These are phyloP conservation scores for Pterula multifida DNA, from an alignment of 1,284 basidiomycete genomes.

Conservation along the genomic window DNA sequence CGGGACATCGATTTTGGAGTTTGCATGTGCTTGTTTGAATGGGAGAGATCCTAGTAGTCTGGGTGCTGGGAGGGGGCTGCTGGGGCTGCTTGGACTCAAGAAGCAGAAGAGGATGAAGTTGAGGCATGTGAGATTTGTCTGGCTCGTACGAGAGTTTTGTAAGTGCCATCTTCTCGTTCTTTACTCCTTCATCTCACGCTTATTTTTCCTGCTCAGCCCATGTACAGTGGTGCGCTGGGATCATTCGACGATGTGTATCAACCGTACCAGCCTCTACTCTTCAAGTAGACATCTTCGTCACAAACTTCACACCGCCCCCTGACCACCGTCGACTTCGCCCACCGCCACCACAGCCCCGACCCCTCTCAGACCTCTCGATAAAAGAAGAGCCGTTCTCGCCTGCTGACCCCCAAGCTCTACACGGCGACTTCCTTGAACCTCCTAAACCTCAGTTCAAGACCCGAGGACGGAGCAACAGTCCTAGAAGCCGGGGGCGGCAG, in stretches of 20 bases:
- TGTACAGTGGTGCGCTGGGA: conserved; percentile 70
- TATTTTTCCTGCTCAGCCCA: conserved; percentile 39
- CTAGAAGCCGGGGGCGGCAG: not conserved
- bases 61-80: conserved; percentile 29
- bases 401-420: conserved; percentile 3
- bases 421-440: conserved; percentile 3
- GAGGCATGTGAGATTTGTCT: conserved; percentile 64
- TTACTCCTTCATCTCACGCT: not conserved
- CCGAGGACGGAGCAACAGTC: not conserved
- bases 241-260: conserved; percentile 55
- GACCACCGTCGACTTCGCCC: conserved; percentile 4
- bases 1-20: conserved; percentile 62
- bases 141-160: conserved; percentile 79
- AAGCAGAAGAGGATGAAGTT: conserved; percentile 4
- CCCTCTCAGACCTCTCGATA: not conserved
- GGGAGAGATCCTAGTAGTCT: conserved; percentile 31
- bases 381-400: not conserved
- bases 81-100: conserved; percentile 30
- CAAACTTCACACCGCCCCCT: conserved; percentile 30
- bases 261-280: conserved; percentile 48
- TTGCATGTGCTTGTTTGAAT: conserved; percentile 52
- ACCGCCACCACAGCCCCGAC: not conserved
- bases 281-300: conserved; percentile 75
- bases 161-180: conserved; percentile 18
- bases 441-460: conserved; percentile 1